Base-by-base conservation (phyloP, 2,329 filamentous ascomycete genomes). In the Venturia carpophila region DNA sequence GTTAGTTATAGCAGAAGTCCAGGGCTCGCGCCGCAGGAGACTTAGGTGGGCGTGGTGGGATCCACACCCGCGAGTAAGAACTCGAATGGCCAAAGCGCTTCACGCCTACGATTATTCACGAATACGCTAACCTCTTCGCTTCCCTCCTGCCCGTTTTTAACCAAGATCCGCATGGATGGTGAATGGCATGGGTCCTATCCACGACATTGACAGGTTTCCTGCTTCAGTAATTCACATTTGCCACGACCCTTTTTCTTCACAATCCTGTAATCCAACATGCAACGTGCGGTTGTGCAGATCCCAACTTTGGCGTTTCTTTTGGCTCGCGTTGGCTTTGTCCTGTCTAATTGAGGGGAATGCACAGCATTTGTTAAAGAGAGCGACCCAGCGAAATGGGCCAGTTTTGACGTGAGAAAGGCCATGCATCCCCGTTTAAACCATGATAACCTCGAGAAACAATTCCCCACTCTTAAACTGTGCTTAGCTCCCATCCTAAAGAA, bases 241-340 rank as follows among this genome's bases (percentile, higher is more conserved):
- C 52, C 52, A 58, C 52, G 52, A 58, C 52, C 52, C 52, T 58
- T 58, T 58, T 58, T 37, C 30, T 58, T 55, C 52, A 58, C 52
- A 5, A 39, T 58, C 52, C 52, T 58, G 52, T 58, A 30, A 58
- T 58, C 52, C 52, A 58, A 58, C 52, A 58, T 58, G 52, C 52
- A 58, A 58, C 52, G 52, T 27, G 37, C 52, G 52, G 52, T 34
- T 39, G 30, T 58, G 52, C 52, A 58, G 52, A 58, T 58, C 52
- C 52, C 52, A 58, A 37, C 27, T 58, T n/a, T 58, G 52, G 30
- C 30, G 52, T 58, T 58, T 37, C 52, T 58, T 58, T 58, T 58
- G 52, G 52, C 52, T 58, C 52, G 52, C 27, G 52, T 58, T 37
- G 52, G 30, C 52, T 58, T 58, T 58, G 52, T 58, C 52, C 52